These are phyloP conservation scores for Exophiala calicioides DNA, from an alignment of 2,329 filamentous ascomycete species.

Conservation along the genomic window DNA sequence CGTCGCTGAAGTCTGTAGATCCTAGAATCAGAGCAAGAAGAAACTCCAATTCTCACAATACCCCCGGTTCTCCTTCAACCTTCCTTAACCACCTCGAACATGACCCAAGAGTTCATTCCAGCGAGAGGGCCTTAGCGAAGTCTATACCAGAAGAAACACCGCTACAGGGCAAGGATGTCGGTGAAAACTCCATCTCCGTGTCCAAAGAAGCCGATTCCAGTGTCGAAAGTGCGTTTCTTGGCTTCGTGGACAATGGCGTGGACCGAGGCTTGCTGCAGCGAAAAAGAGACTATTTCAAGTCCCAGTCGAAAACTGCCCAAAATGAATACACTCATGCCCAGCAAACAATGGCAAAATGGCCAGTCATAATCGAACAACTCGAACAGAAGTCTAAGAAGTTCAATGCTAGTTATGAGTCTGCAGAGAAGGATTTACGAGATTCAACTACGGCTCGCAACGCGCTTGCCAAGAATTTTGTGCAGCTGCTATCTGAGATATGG, in stretches of 20 bases:
- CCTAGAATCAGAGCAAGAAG: constrained; percentile 12
- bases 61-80: background rate
- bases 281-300: constrained; percentile 1
- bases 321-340: constrained; percentile 9
- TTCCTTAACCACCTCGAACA: background rate
- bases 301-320: constrained; percentile 1
- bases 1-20: constrained; percentile 2
- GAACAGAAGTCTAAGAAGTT: constrained; percentile 3
- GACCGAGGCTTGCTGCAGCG: constrained; percentile 1
- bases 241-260: background rate
- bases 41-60: background rate
- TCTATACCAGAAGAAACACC: background rate
- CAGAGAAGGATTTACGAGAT: constrained; percentile 3
- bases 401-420: constrained; percentile 1
- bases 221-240: constrained; percentile 5
- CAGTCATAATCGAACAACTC: constrained; percentile 15
- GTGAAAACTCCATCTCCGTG: too few species aligned
- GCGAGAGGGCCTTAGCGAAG: background rate
- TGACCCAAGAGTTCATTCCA: background rate
- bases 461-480: constrained; percentile 1
- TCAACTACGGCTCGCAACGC: constrained; percentile 1
- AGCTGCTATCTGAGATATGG: constrained; percentile 4
- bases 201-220: background rate
- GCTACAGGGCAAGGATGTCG: too few species aligned
- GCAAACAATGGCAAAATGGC: constrained; percentile 5